These are phyloP conservation scores for Auricularia cornea DNA, from an alignment of 768 basidiomycete genomes.

Conservation along the genomic window DNA sequence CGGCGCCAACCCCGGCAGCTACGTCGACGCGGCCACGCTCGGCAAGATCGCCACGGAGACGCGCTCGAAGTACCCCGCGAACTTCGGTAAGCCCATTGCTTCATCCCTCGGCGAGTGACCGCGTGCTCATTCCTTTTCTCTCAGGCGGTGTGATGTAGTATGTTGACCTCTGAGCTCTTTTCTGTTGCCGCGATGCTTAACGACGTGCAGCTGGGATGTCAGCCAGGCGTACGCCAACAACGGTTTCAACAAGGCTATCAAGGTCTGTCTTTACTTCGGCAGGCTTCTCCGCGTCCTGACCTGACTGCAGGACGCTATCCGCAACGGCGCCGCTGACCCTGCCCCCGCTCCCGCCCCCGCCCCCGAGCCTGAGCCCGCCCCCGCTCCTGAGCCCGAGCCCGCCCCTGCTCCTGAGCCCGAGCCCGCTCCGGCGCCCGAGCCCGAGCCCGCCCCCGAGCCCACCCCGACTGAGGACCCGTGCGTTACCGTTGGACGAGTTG, in stretches of 20 bases:
- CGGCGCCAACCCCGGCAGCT: constrained; percentile 17
- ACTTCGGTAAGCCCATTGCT: too few species aligned
- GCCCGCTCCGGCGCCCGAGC: neutral
- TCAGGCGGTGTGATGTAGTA: constrained; percentile 3
- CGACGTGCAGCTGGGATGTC: neutral
- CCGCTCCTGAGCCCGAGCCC: neutral
- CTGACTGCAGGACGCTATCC: too few species aligned
- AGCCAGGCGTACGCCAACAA: neutral
- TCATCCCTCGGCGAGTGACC: too few species aligned
- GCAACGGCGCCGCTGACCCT: neutral
- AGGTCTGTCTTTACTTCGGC: too few species aligned
- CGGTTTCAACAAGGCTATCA: neutral
- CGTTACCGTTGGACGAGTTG: neutral
- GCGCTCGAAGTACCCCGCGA: constrained; percentile 2
- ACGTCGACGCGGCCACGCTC: constrained; percentile 7
- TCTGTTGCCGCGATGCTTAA: too few species aligned
- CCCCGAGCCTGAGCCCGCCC: neutral
- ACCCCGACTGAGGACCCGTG: neutral
- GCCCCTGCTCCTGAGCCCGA: neutral
- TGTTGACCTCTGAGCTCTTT: too few species aligned
- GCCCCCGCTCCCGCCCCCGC: neutral
- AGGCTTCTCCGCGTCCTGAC: too few species aligned
- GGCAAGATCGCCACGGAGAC: constrained; percentile 8
- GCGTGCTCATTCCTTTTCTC: too few species aligned
- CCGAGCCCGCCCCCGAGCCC: neutral